phyloP scores from a whole-genome alignment of 805 yeast genomes.

The Ogataea trehalophila region DNA sequence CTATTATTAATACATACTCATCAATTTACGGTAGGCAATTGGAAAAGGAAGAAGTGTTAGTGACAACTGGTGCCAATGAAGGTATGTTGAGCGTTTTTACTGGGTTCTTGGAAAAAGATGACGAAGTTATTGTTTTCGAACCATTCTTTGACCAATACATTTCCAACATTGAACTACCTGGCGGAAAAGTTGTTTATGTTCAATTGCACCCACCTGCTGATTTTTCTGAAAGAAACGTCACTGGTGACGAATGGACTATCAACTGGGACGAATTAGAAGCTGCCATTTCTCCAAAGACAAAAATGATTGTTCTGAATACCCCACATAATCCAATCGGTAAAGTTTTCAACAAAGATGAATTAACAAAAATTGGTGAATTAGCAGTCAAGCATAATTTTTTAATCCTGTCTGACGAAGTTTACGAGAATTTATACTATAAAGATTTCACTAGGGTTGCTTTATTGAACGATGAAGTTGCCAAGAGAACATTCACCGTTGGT shows the following conservation, averaged over 20 bases:
- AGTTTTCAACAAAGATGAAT: slow-evolving; percentile 72
- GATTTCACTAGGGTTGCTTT: slow-evolving; percentile 81
- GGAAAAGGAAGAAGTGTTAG: slow-evolving; percentile 57
- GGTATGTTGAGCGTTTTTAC: slow-evolving; percentile 83
- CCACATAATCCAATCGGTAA: slow-evolving; percentile 98
- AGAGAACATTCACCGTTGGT: slow-evolving; percentile 84
- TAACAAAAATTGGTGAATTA: slow-evolving; percentile 67
- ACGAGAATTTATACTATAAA: slow-evolving; percentile 79
- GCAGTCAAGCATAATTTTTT: slow-evolving; percentile 83
- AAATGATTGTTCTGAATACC: slow-evolving; percentile 80
- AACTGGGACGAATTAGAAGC: slow-evolving; percentile 73
- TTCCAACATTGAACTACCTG: slow-evolving; percentile 88
- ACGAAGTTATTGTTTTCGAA: slow-evolving; percentile 93
- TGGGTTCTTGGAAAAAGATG: slow-evolving; percentile 81
- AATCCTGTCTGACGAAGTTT: slow-evolving; percentile 89
- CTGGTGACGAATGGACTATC: slow-evolving; percentile 83
- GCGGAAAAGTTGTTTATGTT: slow-evolving; percentile 86
- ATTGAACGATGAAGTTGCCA: slow-evolving; percentile 70
- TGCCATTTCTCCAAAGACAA: slow-evolving; percentile 72
- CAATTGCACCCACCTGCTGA: slow-evolving; percentile 80
- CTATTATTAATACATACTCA: slow-evolving; percentile 67
- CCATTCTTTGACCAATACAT: slow-evolving; percentile 98
- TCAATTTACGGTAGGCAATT: slow-evolving; percentile 57
- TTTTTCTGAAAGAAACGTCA: slow-evolving; percentile 54
- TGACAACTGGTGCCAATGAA: slow-evolving; percentile 97